These are phyloP conservation scores for Ophiostoma ulmi DNA, from an alignment of 2,329 filamentous ascomycete genomes.

Conservation along the genomic window DNA sequence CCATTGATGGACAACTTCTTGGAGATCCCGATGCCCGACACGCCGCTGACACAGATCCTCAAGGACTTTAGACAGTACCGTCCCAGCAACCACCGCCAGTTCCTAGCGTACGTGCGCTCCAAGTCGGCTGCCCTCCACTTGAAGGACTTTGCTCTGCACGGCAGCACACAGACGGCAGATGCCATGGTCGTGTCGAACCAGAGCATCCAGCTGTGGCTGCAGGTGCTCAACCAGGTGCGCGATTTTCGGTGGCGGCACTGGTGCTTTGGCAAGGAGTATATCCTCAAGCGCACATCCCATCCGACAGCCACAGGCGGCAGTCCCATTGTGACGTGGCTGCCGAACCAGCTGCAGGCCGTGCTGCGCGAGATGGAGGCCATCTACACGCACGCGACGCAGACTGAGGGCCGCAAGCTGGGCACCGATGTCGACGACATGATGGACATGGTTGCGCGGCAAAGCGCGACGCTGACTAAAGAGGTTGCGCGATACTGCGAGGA, in stretches of 20 bases:
- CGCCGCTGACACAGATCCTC: constrained; percentile 82
- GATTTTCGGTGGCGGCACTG: constrained; percentile 81
- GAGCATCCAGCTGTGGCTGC: constrained; percentile 57
- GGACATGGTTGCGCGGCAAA: constrained; percentile 59
- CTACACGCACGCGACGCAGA: constrained; percentile 31
- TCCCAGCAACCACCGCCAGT: constrained; percentile 81
- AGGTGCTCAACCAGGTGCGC: constrained; percentile 66
- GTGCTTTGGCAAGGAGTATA: constrained; percentile 81
- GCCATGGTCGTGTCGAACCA: constrained; percentile 38
- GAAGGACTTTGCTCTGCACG: constrained; percentile 52
- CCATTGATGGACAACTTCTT: constrained; percentile 85
- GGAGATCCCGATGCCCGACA: constrained; percentile 80
- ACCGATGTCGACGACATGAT: constrained; percentile 55
- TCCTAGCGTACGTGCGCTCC: constrained; percentile 65
- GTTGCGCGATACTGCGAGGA: constrained; percentile 69
- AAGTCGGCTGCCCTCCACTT: constrained; percentile 48
- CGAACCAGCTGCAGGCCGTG: constrained; percentile 73
- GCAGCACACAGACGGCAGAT: constrained; percentile 23
- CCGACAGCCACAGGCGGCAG: constrained; percentile 75
- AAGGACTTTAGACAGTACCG: constrained; percentile 85
- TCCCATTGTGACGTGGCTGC: constrained; percentile 78
- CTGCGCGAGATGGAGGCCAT: constrained; percentile 63
- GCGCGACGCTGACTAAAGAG: constrained; percentile 63
- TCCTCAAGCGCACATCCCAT: constrained; percentile 69
- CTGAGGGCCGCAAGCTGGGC: constrained; percentile 39